Evolutionary conservation across 1,139 yeast genomes (phyloP).

Genomic region (Candida glucosophila): DNA sequence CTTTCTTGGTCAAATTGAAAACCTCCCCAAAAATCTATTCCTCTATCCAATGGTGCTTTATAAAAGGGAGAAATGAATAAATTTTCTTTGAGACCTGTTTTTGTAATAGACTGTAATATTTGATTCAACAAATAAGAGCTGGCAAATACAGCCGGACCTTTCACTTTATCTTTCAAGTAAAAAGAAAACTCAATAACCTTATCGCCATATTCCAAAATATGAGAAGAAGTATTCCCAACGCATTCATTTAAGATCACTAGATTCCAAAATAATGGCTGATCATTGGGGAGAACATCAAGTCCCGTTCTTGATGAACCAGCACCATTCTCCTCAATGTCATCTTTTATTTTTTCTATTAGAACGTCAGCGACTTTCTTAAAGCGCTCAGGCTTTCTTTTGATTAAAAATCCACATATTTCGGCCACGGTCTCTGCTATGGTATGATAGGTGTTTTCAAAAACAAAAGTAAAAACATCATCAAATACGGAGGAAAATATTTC

Average conservation of each 20-base stretch:
- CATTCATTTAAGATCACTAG: slow-evolving; percentile 64
- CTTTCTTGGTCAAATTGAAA: slow-evolving; percentile 44
- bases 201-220: slow-evolving; percentile 34
- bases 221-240: slow-evolving; percentile 56
- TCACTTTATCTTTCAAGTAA: slow-evolving; percentile 47
- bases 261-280: slow-evolving; percentile 69
- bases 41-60: slow-evolving; percentile 21
- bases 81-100: slow-evolving; percentile 47
- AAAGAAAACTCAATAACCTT: slow-evolving; percentile 45
- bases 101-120: slow-evolving; percentile 55
- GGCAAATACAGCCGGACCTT: slow-evolving; percentile 52
- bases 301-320: slow-evolving; percentile 76
- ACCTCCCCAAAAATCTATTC: slow-evolving; percentile 65
- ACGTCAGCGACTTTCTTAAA: slow-evolving; percentile 38
- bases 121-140: slow-evolving; percentile 52
- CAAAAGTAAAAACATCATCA: slow-evolving; percentile 46
- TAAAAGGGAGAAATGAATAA: slow-evolving; percentile 41
- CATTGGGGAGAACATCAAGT: slow-evolving; percentile 64
- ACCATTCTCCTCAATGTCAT: slow-evolving; percentile 71
- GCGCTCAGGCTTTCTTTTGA: slow-evolving; percentile 48
- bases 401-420: slow-evolving; percentile 60
- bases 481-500: slow-evolving; percentile 47
- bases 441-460: slow-evolving; percentile 53
- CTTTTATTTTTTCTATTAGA: slow-evolving; percentile 46
- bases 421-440: slow-evolving; percentile 63